Base-by-base conservation (phyloP, 1,284 basidiomycete genomes). In the Erythrobasidium hasegawianum region DNA sequence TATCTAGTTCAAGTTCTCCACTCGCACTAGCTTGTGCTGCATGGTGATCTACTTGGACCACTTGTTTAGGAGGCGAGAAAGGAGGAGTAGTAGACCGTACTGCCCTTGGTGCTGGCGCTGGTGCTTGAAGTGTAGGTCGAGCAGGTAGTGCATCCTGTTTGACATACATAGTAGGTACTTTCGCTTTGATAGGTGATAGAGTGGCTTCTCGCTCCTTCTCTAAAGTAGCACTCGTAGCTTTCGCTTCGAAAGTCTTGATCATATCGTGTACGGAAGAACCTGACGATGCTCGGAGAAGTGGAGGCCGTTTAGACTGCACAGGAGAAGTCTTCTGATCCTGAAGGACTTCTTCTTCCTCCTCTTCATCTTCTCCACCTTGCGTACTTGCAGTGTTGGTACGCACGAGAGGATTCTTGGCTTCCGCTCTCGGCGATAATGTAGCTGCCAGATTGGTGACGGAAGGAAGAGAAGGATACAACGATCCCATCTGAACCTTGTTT, bases 21-120 rank as follows among this genome's bases (percentile, higher is more conserved):
- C 33, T 33, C 33, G 33, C 33, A 33, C 33, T 33, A 33, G 33
- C 33, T 33, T 33, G 33, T 33, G n/a, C n/a, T n/a, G 33, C 33
- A 33, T 33, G 33, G 5, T 33, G 33, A 33, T 33, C 33, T 11
- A 33, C 33, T 33, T 4, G 4, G 11, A 33, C 33, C n/a, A n/a
- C n/a, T 11, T 33, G 33, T 22, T 20, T 50, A 38, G 62, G 62
- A 2, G 62, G 62, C 14, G 62, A 65, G 62, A 65, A 65, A 2
- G 62, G 54, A 26, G 62, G 62, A 20, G 62, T 65, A 2, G 62
- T 65, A 16, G 62, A 65, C 5, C 62, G 55, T 18, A 33, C 22
- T 33, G 45, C 27, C 22, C 10, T n/a, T n/a, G n/a, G n/a, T n/a
- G n/a, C n/a, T n/a, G n/a, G 14, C 27, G 40, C 27, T 39, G 41